Conservation (phyloP, 78 protist species). For the Chrysochromulina tobinii region DNA sequence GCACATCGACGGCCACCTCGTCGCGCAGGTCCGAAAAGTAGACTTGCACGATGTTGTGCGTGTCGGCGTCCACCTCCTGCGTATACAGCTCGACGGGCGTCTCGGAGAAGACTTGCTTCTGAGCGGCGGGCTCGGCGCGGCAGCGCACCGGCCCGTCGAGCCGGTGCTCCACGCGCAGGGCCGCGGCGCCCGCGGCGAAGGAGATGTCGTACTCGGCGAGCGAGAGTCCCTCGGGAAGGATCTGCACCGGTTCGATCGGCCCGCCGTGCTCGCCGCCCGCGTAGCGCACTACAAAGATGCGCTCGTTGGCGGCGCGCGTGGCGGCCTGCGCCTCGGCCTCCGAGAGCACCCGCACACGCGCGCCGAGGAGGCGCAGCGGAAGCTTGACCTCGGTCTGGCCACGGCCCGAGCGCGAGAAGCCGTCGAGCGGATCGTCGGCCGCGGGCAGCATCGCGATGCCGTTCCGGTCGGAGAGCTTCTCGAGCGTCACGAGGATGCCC, state of each 20-base stretch:
- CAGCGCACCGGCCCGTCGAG: not conserved
- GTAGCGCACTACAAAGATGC: not conserved
- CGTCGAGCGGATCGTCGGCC: not conserved
- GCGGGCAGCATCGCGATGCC: slow-evolving; percentile 16
- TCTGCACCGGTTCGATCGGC: slow-evolving; percentile 14
- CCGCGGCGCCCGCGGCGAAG: slow-evolving; percentile 1
- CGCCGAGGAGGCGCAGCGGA: not conserved
- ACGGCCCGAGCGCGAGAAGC: not conserved
- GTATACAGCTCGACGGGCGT: slow-evolving; percentile 22
- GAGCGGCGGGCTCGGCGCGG: slow-evolving; percentile 20
- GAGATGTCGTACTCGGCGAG: slow-evolving; percentile 21
- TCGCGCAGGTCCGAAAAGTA: slow-evolving; percentile 7
- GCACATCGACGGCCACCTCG: slow-evolving; percentile 1
- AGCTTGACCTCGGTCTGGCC: not conserved
- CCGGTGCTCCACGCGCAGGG: slow-evolving; percentile 2
- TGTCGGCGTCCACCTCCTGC: not conserved
- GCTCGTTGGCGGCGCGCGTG: too few relatives aligned
- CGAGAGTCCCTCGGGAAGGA: not conserved
- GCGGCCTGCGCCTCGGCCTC: not conserved
- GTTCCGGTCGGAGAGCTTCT: not conserved
- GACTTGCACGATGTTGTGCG: slow-evolving; percentile 23
- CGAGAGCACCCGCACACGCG: not conserved
- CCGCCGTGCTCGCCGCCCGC: not conserved
- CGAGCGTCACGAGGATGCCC: not conserved
- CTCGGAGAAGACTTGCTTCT: not conserved